Base-by-base conservation (phyloP, 139 green algal species). In the Zygnema cylindricum region DNA sequence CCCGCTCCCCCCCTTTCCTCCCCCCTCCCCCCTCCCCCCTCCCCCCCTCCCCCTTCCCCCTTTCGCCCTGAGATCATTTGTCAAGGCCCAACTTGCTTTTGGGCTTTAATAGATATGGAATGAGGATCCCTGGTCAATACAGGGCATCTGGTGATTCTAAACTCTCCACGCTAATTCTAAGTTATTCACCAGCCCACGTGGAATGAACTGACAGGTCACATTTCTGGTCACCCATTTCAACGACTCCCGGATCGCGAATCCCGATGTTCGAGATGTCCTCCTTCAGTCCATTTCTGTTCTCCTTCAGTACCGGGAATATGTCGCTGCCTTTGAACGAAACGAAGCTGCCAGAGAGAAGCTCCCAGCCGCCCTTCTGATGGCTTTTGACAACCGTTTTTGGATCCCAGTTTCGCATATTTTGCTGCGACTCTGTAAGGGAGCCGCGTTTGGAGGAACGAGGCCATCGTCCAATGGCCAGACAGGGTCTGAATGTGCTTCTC, bases 381-480 rank as follows among this genome's bases (percentile, higher is more conserved):
- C 79, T 0, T 98, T 98, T 87, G 93, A 97, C 86, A 86, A 83
- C 38, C 90, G 94, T 76, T 93, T 95, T 82, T 97, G 95, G 95
- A 94, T 96, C 73, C 93, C 94, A 36, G 89, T 95, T 16, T 93
- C 91, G 38, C 93, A 94, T 40, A 95, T 94, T 40, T 76, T 94
- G 30, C 90, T 94, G n/a, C 90, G 94, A 11, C 84, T 96, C 7
- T 90, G 85, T 55, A 21, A 36, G 25, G 82, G 1, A 40, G 40
- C 35, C 33, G 32, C 36, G 22, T 90, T 90, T 69, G 85, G 85
- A 40, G 36, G 35, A 42, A 40, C 83, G 2, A 2, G 76, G 41
- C n/a, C 33, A 22, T 2, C 76, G n/a, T 7, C 16, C 7, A 43
- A 42, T 11, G 71, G 71, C 7, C 38, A 7, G 11, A 16, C 71